phyloP scores from a whole-genome alignment of 1,284 basidiomycete genomes.

The Cutaneotrichosporon cutaneum region DNA sequence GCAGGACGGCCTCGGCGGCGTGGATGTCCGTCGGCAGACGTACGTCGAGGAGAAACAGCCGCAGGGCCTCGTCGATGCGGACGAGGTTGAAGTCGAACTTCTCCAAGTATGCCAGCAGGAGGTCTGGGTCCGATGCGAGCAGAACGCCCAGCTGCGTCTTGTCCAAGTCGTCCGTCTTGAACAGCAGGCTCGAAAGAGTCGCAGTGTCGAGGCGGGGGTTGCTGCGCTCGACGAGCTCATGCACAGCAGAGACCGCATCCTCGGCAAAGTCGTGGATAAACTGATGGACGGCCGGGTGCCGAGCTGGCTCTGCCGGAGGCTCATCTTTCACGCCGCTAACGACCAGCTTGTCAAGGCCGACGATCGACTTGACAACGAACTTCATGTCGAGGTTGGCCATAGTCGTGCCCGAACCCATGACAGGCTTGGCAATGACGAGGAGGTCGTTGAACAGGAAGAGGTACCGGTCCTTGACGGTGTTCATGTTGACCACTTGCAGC shows the following conservation, averaged over 20 bases:
- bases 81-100: constrained; percentile 79
- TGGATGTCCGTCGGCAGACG: constrained; percentile 62
- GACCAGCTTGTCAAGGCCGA: constrained; percentile 64
- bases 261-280: constrained; percentile 73
- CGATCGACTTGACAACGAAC: constrained; percentile 83
- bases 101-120: constrained; percentile 80
- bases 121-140: constrained; percentile 68
- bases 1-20: constrained; percentile 62
- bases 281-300: constrained; percentile 63
- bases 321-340: constrained; percentile 41
- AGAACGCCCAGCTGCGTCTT: constrained; percentile 78
- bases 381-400: constrained; percentile 73
- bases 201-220: constrained; percentile 61
- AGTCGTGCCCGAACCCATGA: constrained; percentile 58
- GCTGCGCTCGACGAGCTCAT: constrained; percentile 60
- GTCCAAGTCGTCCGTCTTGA: constrained; percentile 81
- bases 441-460: constrained; percentile 94
- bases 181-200: constrained; percentile 75
- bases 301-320: constrained; percentile 36
- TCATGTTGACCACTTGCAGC: constrained; percentile 79
- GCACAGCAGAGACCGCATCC: constrained; percentile 70
- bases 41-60: constrained; percentile 80
- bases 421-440: constrained; percentile 69
- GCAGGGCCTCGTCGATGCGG: constrained; percentile 81
- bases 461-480: constrained; percentile 90